These are phyloP conservation scores for Seminavis robusta DNA, from an alignment of 108 stramenopile genomes.

Conservation along the genomic window DNA sequence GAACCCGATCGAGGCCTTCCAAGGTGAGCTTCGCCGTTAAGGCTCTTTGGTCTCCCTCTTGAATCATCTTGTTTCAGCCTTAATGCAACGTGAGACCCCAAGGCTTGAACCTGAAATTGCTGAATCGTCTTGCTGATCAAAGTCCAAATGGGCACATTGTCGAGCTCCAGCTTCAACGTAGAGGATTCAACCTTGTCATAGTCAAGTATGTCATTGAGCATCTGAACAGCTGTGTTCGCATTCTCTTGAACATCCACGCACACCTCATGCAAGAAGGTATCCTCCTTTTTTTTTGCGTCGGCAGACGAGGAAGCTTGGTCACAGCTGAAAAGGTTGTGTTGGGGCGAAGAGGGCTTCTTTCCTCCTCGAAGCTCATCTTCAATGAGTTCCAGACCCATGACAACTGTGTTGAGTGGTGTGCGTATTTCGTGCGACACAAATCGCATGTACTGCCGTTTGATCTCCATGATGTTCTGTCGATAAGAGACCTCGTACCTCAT, in stretches of 20 bases:
- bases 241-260: constrained; percentile 20
- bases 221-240: constrained; percentile 33
- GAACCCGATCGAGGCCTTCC: not conserved
- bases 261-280: constrained; percentile 9
- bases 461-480: constrained; percentile 28
- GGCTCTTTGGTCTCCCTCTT: no score
- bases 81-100: constrained; percentile 10
- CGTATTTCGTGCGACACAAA: constrained; percentile 56
- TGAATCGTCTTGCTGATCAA: constrained; percentile 6
- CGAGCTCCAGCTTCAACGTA: constrained; percentile 22
- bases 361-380: constrained; percentile 19
- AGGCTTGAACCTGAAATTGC: constrained; percentile 24
- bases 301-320: no score
- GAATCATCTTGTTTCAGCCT: not conserved
- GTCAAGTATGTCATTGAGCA: constrained; percentile 43
- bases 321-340: no score
- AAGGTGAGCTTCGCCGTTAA: no score
- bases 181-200: constrained; percentile 44
- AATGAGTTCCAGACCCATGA: constrained; percentile 44
- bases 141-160: constrained; percentile 13
- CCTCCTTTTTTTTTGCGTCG: no score
- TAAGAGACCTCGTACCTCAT: constrained; percentile 37
- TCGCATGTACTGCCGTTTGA: constrained; percentile 42
- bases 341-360: not conserved
- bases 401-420: constrained; percentile 46